phyloP scores from a whole-genome alignment of 78 protist genomes.

The Speleostelium caveatum region DNA sequence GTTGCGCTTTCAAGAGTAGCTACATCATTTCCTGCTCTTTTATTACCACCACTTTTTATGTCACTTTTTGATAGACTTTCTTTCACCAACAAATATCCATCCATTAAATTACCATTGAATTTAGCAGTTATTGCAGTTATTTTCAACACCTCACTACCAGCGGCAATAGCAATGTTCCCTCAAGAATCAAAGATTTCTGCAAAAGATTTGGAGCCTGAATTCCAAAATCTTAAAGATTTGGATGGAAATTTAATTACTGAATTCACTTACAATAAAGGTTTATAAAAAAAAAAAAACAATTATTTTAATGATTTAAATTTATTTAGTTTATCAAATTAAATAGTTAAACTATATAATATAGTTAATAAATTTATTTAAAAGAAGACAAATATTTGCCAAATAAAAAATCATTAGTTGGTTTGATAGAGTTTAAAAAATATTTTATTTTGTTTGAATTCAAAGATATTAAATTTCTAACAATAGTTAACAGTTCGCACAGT shows the following conservation, averaged over 20 bases:
- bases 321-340: too few species aligned
- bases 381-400: too few species aligned
- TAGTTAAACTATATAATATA: too few species aligned
- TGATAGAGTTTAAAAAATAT: too few species aligned
- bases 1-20: slow-evolving; percentile 69
- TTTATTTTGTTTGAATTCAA: too few species aligned
- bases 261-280: slow-evolving; percentile 82
- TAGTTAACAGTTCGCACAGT: too few species aligned
- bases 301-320: too few species aligned
- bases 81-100: slow-evolving; percentile 44
- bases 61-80: slow-evolving; percentile 17
- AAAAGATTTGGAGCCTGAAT: slow-evolving; percentile 63
- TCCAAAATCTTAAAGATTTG: slow-evolving; percentile 27
- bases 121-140: slow-evolving; percentile 70
- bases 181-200: slow-evolving; percentile 68
- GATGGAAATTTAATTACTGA: slow-evolving; percentile 53
- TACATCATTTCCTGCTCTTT: slow-evolving; percentile 72
- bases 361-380: too few species aligned
- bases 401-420: too few species aligned
- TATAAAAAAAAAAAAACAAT: too few species aligned
- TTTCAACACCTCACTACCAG: slow-evolving; percentile 70
- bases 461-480: too few species aligned
- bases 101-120: slow-evolving; percentile 49
- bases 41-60: slow-evolving; percentile 74
- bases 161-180: slow-evolving; percentile 75